phyloP scores from a whole-genome alignment of 1,284 basidiomycete species.

The Ganoderma sinense region DNA sequence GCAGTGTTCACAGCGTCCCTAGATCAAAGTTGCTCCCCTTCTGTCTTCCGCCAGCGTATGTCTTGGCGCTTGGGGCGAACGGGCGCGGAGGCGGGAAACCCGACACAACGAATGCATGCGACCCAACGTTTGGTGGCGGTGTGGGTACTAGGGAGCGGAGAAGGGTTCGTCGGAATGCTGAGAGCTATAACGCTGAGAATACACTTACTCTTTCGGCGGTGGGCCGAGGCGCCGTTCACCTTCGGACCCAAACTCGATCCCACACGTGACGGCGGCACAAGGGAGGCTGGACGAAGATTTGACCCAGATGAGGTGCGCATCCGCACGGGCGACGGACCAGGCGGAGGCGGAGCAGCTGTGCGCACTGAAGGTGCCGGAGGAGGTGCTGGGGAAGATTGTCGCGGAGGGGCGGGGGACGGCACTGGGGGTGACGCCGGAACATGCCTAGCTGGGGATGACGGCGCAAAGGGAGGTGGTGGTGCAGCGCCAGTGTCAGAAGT shows the following conservation, averaged over 20 bases:
- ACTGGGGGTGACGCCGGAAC: constrained; percentile 31
- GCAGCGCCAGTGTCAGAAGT: constrained; percentile 34
- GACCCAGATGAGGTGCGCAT: constrained; percentile 34
- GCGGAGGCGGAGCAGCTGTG: constrained; percentile 41
- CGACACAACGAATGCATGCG: constrained; percentile 72
- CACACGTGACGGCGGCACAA: constrained; percentile 36
- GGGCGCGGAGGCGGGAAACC: constrained; percentile 81
- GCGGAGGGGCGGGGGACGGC: constrained; percentile 38
- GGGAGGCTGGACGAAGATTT: constrained; percentile 29
- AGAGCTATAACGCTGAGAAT: constrained; percentile 8
- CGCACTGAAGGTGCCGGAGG: constrained; percentile 15
- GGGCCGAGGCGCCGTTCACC: constrained; percentile 36
- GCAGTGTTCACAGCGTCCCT: constrained; percentile 47
- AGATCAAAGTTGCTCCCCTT: constrained; percentile 77
- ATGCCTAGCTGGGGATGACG: constrained; percentile 18
- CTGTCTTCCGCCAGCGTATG: constrained; percentile 69
- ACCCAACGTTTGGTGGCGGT: constrained; percentile 73
- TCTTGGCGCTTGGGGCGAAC: constrained; percentile 56
- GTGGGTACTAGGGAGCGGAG: constrained; percentile 63
- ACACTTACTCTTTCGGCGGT: constrained; percentile 61
- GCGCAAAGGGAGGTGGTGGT: constrained; percentile 21
- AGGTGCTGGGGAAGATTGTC: constrained; percentile 18
- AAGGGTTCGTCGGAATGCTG: constrained; percentile 13
- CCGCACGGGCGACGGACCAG: constrained; percentile 43
- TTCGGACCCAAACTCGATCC: constrained; percentile 31